Evolutionary conservation across 164 flowering plant genomes (phyloP), one percentile per base, ranked within the genome.

Genomic region (Chimonanthus salicifolius): DNA sequence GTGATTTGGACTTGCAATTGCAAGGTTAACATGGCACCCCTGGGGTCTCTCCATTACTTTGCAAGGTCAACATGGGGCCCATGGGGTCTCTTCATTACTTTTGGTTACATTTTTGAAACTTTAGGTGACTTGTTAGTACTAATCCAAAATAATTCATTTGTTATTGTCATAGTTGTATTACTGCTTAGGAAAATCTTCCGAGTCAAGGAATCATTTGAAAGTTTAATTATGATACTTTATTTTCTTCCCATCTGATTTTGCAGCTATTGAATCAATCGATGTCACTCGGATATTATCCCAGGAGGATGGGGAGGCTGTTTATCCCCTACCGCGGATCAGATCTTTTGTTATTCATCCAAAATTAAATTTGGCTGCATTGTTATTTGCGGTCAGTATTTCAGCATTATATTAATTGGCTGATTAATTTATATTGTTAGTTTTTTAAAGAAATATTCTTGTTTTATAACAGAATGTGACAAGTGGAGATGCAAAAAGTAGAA

Each of bases 231-330:
- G 9, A 43, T 4, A 15, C 18, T 66, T 3, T 66, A 7, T 4
- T 44, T 18, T 58, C 47, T 64, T 72, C 18, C 20, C 63, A 13
- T 51, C 76, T 75, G 73, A 21, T 58, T 75, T 13, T 84, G 75
- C 94, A 96, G 99, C 85, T 69, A 90, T 96, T 77, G 98, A 96
- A 80, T 80, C 94, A 69, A 83, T 96, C 21, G 99, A 96, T 85
- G 84, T 96, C 74, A 91, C 97, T 75, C 87, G 89, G 47, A 88
- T 94, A 84, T 85, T 96, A 54, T 90, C 99, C 76, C 95, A 86
- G 83, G 89, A 87, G 81, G 98, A 92, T 66, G 99, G 98, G 74
- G 99, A 96, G 79, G 88, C 98, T 67, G 94, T 92, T 66, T 94
- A 94, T 83, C 97, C 97, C 21, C 84, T 95, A 21, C 98, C 99